phyloP scores from a whole-genome alignment of 176 grass and related monocot genomes.

The Carex scoparia region DNA sequence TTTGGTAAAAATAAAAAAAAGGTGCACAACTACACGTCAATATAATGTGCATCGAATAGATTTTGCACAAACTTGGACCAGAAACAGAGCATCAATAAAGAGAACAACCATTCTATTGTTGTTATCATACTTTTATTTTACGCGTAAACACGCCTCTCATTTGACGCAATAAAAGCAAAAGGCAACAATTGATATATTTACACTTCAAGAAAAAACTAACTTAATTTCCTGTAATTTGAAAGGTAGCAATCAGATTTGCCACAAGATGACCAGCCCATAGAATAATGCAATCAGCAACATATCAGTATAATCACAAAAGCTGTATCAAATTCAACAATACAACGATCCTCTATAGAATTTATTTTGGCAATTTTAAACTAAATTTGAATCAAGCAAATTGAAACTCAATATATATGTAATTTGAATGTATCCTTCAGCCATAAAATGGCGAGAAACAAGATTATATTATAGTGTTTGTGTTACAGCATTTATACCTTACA shows the following conservation, averaged over 20 bases:
- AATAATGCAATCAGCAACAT: neutral
- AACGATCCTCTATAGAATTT: neutral
- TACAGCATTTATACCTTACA: slow-evolving; percentile 12
- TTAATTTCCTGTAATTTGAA: neutral
- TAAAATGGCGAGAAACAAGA: neutral
- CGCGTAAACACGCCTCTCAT: neutral
- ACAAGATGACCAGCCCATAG: neutral
- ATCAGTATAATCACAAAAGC: neutral
- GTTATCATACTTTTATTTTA: neutral
- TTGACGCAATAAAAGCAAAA: neutral
- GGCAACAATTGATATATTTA: neutral
- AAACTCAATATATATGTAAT: neutral
- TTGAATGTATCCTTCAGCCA: slow-evolving; percentile 1
- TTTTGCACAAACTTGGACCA: neutral
- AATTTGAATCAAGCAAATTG: too few relatives aligned
- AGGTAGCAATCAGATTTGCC: neutral
- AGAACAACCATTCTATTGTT: neutral
- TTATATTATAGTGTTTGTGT: neutral
- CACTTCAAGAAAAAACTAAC: neutral
- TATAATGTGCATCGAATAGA: neutral
- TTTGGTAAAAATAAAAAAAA: neutral
- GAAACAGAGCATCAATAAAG: neutral
- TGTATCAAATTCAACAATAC: neutral
- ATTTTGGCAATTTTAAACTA: too few relatives aligned
- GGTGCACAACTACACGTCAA: neutral